These are phyloP conservation scores for Mesembryanthemum crystallinum DNA, from an alignment of 148 eudicot species.

Conservation along the genomic window DNA sequence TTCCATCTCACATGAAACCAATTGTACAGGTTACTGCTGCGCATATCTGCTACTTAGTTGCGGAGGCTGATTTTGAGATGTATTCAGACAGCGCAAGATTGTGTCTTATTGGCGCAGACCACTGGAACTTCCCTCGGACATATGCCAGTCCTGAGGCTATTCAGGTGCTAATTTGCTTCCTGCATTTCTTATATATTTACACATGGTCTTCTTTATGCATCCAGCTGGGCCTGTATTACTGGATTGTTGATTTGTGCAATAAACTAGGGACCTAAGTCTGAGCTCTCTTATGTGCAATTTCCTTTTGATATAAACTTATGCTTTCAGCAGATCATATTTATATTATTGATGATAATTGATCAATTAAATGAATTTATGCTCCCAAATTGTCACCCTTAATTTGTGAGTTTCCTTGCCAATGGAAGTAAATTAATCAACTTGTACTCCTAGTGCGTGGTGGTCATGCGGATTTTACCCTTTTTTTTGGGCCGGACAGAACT, in stretches of 20 bases:
- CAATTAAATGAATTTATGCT: not conserved
- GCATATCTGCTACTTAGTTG: constrained; percentile 93
- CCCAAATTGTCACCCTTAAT: not conserved
- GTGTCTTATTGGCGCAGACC: constrained; percentile 97
- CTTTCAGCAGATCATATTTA: not conserved
- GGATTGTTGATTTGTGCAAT: not conserved
- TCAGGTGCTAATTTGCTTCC: constrained; percentile 54
- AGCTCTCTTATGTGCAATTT: not conserved
- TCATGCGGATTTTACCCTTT: no score
- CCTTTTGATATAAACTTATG: not conserved
- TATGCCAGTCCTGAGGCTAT: constrained; percentile 97
- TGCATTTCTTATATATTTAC: not conserved
- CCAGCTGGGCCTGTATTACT: not conserved
- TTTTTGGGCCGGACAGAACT: no score
- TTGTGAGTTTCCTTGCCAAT: not conserved
- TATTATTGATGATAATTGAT: not conserved
- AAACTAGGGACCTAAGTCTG: not conserved
- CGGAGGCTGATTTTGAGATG: constrained; percentile 81
- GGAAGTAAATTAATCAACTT: not conserved
- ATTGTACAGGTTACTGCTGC: constrained; percentile 76
- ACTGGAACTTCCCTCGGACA: constrained; percentile 86
- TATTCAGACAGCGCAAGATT: constrained; percentile 87
- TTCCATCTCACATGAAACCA: constrained; percentile 23
- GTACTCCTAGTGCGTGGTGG: no score
- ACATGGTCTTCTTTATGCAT: not conserved